phyloP scores from a whole-genome alignment of 176 grass and related monocot species.

The Otatea glauca region DNA sequence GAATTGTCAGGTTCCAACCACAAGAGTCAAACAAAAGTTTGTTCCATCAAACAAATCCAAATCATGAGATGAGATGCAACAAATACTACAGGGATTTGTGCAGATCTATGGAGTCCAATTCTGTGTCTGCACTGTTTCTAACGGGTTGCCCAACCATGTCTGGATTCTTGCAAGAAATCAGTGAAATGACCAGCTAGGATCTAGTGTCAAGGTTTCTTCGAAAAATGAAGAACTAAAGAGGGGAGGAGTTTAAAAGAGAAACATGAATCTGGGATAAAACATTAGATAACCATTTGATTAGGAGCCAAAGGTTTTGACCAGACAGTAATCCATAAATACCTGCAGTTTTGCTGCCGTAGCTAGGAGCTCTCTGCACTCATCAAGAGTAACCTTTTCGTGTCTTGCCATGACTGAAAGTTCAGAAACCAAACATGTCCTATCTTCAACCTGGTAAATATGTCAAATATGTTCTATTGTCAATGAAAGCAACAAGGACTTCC shows the following conservation, averaged over 20 bases:
- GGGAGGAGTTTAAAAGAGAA: not conserved
- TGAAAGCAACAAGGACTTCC: constrained; percentile 7
- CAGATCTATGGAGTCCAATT: not conserved
- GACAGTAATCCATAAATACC: constrained; percentile 49
- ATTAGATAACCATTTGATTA: not conserved
- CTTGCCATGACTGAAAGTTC: constrained; percentile 50
- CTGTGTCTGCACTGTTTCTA: not conserved
- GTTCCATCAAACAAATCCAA: constrained; percentile 11
- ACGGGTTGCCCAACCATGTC: not conserved
- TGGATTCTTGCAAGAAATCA: constrained; percentile 9
- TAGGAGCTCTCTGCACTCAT: constrained; percentile 76
- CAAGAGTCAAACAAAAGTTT: not conserved
- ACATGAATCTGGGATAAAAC: not conserved
- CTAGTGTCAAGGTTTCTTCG: not conserved
- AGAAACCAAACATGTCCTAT: constrained; percentile 53
- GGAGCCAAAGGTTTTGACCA: constrained; percentile 18
- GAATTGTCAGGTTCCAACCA: constrained; percentile 24
- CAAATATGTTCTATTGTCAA: too few relatives aligned
- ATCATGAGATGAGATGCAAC: not conserved
- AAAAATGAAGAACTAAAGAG: not conserved
- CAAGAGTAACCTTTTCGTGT: constrained; percentile 60
- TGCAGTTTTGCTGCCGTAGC: constrained; percentile 62
- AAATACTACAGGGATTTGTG: not conserved
- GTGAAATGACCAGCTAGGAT: not conserved
- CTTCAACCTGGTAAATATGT: constrained; percentile 60